phyloP scores from a whole-genome alignment of 768 basidiomycete species.

The Megacollybia marginata region DNA sequence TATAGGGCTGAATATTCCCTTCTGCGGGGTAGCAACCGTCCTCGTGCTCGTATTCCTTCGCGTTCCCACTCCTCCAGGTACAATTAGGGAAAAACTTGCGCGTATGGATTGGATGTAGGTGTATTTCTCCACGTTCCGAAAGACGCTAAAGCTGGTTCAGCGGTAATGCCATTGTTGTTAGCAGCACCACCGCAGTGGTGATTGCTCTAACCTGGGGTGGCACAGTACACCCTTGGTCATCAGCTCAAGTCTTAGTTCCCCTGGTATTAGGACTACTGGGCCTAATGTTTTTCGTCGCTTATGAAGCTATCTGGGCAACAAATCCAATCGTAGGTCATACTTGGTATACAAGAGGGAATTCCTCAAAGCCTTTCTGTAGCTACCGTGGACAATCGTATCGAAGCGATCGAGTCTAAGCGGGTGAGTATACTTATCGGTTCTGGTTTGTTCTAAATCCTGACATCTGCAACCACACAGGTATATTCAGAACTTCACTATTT shows the following conservation, averaged over 20 bases:
- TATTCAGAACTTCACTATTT: background rate
- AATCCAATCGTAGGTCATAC: background rate
- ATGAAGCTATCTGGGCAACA: background rate
- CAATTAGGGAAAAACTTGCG: background rate
- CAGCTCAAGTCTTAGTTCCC: conserved; percentile 1
- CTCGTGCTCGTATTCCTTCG: conserved; percentile 1
- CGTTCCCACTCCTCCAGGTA: background rate
- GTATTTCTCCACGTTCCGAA: background rate
- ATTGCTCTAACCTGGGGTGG: conserved; percentile 5
- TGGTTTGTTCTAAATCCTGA: background rate
- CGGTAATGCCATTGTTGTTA: background rate
- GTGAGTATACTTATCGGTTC: background rate
- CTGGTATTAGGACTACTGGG: background rate
- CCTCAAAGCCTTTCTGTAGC: background rate
- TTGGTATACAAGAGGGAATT: background rate
- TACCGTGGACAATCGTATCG: background rate
- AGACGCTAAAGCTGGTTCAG: conserved; percentile 1
- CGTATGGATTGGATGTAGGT: conserved; percentile 2
- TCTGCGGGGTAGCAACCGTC: background rate
- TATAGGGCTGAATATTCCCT: background rate
- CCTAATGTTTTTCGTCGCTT: background rate
- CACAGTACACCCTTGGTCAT: conserved; percentile 3
- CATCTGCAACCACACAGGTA: background rate
- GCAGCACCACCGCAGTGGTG: background rate
- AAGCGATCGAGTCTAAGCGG: background rate